Percentiles rank a stretch among this genome's conserved stretches.
Evolutionary conservation across 2,329 filamentous ascomycete genomes (phyloP).

Genomic region (Xylariaceae sp.): DNA sequence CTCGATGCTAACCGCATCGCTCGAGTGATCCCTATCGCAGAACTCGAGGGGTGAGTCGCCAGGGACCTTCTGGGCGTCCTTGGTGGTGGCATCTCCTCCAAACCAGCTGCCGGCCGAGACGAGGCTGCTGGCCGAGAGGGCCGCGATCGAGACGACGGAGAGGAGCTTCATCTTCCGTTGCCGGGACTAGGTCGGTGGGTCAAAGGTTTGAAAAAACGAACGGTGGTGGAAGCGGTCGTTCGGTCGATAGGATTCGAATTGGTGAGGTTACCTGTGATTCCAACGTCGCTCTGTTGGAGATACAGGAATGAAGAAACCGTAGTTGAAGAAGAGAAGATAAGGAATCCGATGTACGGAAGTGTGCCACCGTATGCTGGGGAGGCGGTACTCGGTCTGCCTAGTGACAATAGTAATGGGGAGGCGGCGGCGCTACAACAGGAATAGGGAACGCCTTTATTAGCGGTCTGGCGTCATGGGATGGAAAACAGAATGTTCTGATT

Average conservation of each 20-base stretch:
- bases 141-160: conserved; percentile 38
- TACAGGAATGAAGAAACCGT: no score
- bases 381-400: not conserved
- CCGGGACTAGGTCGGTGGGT: no score
- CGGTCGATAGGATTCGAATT: no score
- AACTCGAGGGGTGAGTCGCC: conserved; percentile 81
- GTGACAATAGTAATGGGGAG: conserved; percentile 9
- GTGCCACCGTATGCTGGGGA: no score
- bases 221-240: no score
- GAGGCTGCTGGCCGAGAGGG: conserved; percentile 34
- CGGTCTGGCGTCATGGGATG: conserved; percentile 18
- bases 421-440: conserved; percentile 8
- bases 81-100: conserved; percentile 45
- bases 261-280: no score
- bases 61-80: conserved; percentile 60
- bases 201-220: no score
- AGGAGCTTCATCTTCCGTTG: conserved; percentile 39
- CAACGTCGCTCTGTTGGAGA: no score
- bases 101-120: conserved; percentile 45
- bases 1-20: conserved; percentile 70
- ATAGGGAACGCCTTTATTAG: conserved; percentile 11
- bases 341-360: no score
- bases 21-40: conserved; percentile 60
- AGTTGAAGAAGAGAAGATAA: no score
- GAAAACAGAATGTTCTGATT: conserved; percentile 3